Percentiles rank a stretch among this genome's conserved stretches.
phyloP scores from a whole-genome alignment of 2,329 filamentous ascomycete species.

The Tolypocladium amazonense region DNA sequence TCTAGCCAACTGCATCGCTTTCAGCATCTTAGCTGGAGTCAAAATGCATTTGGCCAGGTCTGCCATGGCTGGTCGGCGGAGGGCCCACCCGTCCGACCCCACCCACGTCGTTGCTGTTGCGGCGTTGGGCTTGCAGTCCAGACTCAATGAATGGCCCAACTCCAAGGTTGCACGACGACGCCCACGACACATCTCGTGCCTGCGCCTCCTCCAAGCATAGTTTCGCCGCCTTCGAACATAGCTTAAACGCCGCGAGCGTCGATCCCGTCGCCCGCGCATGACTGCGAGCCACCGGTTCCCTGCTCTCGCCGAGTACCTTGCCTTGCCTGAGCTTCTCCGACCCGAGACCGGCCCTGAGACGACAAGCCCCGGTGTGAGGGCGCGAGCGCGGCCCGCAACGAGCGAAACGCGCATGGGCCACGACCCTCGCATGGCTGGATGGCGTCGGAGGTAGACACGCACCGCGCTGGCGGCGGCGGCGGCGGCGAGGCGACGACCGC shows the following conservation, averaged over 20 bases:
- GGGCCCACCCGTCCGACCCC: background rate
- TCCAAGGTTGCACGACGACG: background rate
- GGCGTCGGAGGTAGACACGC: slow-evolving; percentile 19
- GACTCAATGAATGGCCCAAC: background rate
- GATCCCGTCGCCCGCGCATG: background rate
- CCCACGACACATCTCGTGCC: background rate
- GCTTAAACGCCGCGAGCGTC: background rate
- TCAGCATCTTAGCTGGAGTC: background rate
- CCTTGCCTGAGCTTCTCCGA: background rate
- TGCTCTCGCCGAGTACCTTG: background rate
- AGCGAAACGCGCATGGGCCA: slow-evolving; percentile 5
- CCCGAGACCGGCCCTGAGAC: background rate
- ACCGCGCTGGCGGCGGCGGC: slow-evolving; percentile 7
- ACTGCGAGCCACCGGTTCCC: background rate
- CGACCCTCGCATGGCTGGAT: slow-evolving; percentile 19
- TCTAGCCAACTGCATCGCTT: background rate
- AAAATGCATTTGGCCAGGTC: background rate
- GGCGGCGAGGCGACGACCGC: background rate
- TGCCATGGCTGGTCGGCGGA: background rate
- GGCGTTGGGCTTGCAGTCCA: background rate
- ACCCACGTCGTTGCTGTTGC: background rate
- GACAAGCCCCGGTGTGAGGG: background rate
- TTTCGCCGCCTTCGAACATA: background rate
- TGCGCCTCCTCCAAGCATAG: background rate
- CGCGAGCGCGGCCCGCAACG: background rate